A percentile compares a stretch with the other conserved stretches of the same genome.
phyloP scores from a whole-genome alignment of 345 rosid genomes.

The Sisymbrium irio region DNA sequence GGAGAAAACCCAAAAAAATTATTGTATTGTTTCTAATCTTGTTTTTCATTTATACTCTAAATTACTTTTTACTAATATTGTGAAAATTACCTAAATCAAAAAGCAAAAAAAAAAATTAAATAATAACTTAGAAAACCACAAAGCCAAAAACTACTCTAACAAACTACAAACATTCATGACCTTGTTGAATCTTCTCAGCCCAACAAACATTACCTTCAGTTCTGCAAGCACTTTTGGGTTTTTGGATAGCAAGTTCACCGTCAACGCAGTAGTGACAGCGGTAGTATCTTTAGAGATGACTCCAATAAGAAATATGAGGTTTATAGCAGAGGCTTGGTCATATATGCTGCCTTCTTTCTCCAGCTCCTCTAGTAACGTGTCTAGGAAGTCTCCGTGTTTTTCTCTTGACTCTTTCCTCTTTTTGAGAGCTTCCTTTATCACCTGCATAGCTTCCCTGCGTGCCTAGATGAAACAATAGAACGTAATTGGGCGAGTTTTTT shows the following conservation, averaged over 20 bases:
- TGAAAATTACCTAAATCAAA: too few species aligned
- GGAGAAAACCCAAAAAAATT: too few species aligned
- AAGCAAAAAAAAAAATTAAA: not conserved
- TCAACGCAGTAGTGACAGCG: not conserved
- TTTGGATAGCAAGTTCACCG: not conserved
- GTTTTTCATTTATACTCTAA: too few species aligned
- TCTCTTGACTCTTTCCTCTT: not conserved
- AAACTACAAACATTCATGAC: not conserved
- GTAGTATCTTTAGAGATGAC: slow-evolving; percentile 24
- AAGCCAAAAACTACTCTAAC: not conserved
- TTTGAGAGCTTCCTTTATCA: not conserved
- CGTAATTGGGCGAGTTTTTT: not conserved
- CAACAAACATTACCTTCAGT: slow-evolving; percentile 10
- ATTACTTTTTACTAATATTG: too few species aligned
- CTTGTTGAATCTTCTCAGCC: not conserved
- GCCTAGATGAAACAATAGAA: slow-evolving; percentile 4
- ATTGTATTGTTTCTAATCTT: too few species aligned
- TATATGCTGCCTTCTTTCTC: slow-evolving; percentile 13
- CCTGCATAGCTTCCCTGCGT: slow-evolving; percentile 1
- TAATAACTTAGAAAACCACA: not conserved
- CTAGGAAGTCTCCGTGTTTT: slow-evolving; percentile 3
- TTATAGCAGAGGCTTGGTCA: not conserved
- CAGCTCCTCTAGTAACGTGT: not conserved
- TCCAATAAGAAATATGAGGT: not conserved
- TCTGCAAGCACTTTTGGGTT: slow-evolving; percentile 20